Conservation (phyloP, 2,329 filamentous ascomycete genomes). For the Fusarium heterosporum region DNA sequence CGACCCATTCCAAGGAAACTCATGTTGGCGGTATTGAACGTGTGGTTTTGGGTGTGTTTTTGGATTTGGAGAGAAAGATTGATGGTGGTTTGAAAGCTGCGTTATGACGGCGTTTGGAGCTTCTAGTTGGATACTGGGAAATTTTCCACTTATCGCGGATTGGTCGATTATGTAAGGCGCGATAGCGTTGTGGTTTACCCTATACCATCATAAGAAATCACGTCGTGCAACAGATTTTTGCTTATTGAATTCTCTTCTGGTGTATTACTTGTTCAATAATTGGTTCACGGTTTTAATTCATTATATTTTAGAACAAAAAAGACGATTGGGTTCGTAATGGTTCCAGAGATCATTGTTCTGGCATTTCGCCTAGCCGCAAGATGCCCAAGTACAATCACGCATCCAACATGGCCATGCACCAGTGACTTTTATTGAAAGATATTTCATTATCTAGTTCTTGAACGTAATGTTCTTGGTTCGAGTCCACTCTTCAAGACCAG, state of each 20-base stretch:
- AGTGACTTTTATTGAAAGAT: neutral
- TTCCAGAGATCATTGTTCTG: no score
- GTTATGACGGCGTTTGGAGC: slow-evolving; percentile 26
- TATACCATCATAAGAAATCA: neutral
- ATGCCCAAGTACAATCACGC: no score
- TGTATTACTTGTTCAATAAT: no score
- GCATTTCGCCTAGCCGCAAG: no score
- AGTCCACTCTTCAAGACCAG: slow-evolving; percentile 71
- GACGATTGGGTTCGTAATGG: no score
- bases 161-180: slow-evolving; percentile 43
- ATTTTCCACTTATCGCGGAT: slow-evolving; percentile 44
- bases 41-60: neutral
- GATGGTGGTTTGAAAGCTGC: slow-evolving; percentile 16
- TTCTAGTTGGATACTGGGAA: slow-evolving; percentile 34
- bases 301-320: no score
- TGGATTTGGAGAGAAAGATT: neutral
- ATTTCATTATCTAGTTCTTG: slow-evolving; percentile 46
- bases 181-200: slow-evolving; percentile 32
- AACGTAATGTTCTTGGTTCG: slow-evolving; percentile 74
- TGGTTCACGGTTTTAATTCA: no score
- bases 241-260: no score
- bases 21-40: slow-evolving; percentile 50
- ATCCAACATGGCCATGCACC: no score
- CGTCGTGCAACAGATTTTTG: neutral
- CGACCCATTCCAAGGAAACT: slow-evolving; percentile 63